Evolutionary conservation across 2,329 filamentous ascomycete species (phyloP), one percentile per base, ranked within the genome.

Genomic region (Ophiocordyceps robertsii): DNA sequence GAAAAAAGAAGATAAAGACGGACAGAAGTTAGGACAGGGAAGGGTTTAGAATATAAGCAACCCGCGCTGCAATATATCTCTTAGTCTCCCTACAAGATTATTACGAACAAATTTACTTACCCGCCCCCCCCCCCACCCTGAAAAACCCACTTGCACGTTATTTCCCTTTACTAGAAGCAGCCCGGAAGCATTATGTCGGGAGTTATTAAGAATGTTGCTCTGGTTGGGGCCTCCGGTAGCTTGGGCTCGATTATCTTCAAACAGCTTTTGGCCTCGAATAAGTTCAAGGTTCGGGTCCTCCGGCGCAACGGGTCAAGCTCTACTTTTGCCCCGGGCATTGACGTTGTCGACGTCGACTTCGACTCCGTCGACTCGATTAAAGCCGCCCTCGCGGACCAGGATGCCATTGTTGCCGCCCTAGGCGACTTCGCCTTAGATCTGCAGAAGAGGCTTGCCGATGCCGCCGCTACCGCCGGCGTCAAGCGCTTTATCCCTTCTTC

Each of bases 401-500:
- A 81, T 47, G 77, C 70, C 1, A 63, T 80, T 16, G 55, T 81
- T 27, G 57, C 57, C 1, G 51, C 56, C 5, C 27, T 61, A 36
- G 51, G 47, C 11, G 52, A 54, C 17, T 62, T 64, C 2, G 60
- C 67, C 1, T 58, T 76, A 35, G 60, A 60, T 19, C 44, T 43
- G 7, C 60, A 62, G 42, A 32, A 41, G 9, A 54, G 67, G 11
- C 60, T 81, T 38, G 65, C 81, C 37, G 70, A 80, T 29, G 79
- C 77, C 1, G 70, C 76, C 29, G 61, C 75, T 27, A 67, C 67
- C 4, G 75, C 75, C 4, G 75, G 77, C 6, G 75, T 82, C 0
- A 66, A 76, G 53, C 68, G 75, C 12, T 77, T 80, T 60, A 58
- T 82, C 29, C 76, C 77, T 2, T 72, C 72, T 2, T 77, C 82